phyloP scores from a whole-genome alignment of 768 basidiomycete genomes.

The Boletus rubescentipes region DNA sequence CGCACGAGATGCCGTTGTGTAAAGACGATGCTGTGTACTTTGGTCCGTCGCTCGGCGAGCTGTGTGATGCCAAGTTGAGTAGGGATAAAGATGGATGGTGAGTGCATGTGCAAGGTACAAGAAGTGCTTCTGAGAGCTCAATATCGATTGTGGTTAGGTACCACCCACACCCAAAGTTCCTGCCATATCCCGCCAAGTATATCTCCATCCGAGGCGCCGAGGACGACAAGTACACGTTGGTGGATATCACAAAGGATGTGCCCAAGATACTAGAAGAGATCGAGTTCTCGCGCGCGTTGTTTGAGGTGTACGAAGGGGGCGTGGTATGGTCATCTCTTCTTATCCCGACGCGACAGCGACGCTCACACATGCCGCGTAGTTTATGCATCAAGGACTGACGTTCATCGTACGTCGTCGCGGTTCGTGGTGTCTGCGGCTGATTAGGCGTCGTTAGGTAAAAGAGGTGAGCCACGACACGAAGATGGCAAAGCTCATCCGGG shows the following conservation, averaged over 20 bases:
- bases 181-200: conserved; percentile 73
- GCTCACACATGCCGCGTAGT: conserved; percentile 42
- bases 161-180: conserved; percentile 74
- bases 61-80: conserved; percentile 61
- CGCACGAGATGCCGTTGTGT: conserved; percentile 78
- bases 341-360: not conserved
- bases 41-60: conserved; percentile 52
- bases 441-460: conserved; percentile 49
- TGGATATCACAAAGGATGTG: conserved; percentile 53
- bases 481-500: conserved; percentile 63
- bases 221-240: conserved; percentile 76
- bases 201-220: conserved; percentile 74
- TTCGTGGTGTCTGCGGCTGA: conserved; percentile 1
- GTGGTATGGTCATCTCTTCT: conserved; percentile 49
- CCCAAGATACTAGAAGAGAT: conserved; percentile 70
- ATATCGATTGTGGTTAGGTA: conserved; percentile 52
- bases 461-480: conserved; percentile 80
- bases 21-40: conserved; percentile 69
- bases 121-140: not conserved
- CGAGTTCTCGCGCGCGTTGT: conserved; percentile 79
- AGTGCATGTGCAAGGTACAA: conserved; percentile 9
- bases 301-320: conserved; percentile 88
- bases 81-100: conserved; percentile 83
- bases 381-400: conserved; percentile 84
- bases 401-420: conserved; percentile 55